Evolutionary conservation across 345 rosid species (phyloP), one percentile per base, ranked within the genome.

Genomic region (Brassica rapa): DNA sequence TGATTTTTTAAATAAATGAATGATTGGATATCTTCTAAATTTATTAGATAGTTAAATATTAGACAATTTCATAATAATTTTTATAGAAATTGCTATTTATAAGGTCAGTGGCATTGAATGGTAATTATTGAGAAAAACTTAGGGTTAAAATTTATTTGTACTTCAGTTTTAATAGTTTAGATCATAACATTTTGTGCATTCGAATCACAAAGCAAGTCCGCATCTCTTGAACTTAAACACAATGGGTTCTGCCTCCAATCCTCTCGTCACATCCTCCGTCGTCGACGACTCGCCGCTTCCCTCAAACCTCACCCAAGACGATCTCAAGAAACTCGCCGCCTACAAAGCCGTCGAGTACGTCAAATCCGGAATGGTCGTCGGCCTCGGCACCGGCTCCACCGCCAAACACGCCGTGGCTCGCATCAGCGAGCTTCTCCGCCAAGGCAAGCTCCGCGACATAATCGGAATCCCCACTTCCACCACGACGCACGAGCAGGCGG

Each of bases 371-470:
- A 95, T 95, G 99, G 96, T 95, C 46, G 75, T 93, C 9, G 99
- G 97, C 32, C 94, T 95, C 53, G 99, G 98, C 24, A 95, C 99
- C 1, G 98, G 99, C 69, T 95, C 99, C 62, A 95, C 99, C 8
- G 98, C 99, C 30, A 87, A 85, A 63, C 96, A 93, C 86, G 98
- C 97, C 61, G 93, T 95, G 7, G 86, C 83, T 59, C 91, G 97
- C 4, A 91, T 95, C 39, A 97, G 90, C 62, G 96, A 95, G 63
- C 88, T 95, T 14, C 82, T 95, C 35, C 84, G 73, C 11, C 87
- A 87, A 66, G 99, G 99, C 2, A 87, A 91, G 73, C 87, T 95
- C 29, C 81, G 59, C 8, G 80, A 89, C 83, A 86, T 93, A 16
- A 41, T 86, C 8, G 99, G 99, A 33, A 85, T 95, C 74, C 99